Base-by-base conservation (phyloP, 2,329 filamentous ascomycete species). In the Purpureocillium lavendulum region DNA sequence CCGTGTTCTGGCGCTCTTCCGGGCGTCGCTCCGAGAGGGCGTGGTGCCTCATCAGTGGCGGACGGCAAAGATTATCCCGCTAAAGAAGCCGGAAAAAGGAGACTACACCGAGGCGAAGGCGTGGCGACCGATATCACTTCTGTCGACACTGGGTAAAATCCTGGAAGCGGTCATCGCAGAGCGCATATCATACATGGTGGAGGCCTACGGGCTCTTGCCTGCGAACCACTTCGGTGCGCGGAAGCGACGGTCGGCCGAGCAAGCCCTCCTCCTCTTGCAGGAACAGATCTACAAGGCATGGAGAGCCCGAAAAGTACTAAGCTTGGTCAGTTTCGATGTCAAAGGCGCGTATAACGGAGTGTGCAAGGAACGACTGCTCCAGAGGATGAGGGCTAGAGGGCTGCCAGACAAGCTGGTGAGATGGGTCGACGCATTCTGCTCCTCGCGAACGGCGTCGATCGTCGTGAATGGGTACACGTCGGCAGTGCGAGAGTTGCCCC, bases 341-440 rank as follows among this genome's bases (percentile, higher is more conserved):
- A 64, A 66, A 44, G 60, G 62, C 15, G 61, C 58, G 38, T 65
- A 61, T 41, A 65, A 66, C 38, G 52, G 62, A 13, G 58, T 66
- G 14, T 60, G 45, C 28, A 60, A 60, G 40, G 50, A 59, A 35
- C 40, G 56, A 45, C 40, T 49, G 7, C 30, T 49, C 29, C 35
- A 48, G 36, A 46, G 47, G 33, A 21, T 51, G 24, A 30, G n/a
- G 30, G 57, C 13, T 51, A 45, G 9, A n/a, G n/a, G n/a, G n/a
- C n/a, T n/a, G n/a, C n/a, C n/a, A n/a, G 13, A 36, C 13, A 21
- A 24, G 3, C 38, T 50, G 31, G 17, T 48, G 4, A 18, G 21
- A 7, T 54, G 40, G 49, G 42, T 52, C 8, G 26, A 7, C 26
- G 7, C 26, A 12, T 29, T 29, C 26, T 29, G 26, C 26, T 29